These are phyloP conservation scores for Scortechinia acanthostroma DNA, from an alignment of 2,329 filamentous ascomycete species.

Conservation along the genomic window DNA sequence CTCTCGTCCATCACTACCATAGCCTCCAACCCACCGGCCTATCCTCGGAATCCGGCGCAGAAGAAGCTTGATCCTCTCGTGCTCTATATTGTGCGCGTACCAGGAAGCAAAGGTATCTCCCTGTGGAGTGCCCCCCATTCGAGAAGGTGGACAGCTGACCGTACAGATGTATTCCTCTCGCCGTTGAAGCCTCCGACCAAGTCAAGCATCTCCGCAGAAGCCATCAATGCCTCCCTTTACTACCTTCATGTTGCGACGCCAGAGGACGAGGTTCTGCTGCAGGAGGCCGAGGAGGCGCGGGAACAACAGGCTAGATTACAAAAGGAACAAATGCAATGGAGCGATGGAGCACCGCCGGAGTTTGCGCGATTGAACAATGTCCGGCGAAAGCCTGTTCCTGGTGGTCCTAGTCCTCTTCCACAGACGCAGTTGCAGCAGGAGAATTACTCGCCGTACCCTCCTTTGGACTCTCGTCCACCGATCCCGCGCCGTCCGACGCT, in stretches of 20 bases:
- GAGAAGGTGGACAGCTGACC: not conserved
- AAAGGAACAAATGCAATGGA: not conserved
- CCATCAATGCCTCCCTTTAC: constrained; percentile 1
- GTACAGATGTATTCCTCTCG: not conserved
- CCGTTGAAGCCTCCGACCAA: constrained; percentile 1
- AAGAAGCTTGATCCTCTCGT: not conserved
- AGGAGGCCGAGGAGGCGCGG: not conserved
- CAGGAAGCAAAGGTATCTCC: not conserved
- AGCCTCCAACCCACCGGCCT: not conserved
- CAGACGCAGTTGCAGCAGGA: not conserved
- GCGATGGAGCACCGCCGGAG: too few species aligned
- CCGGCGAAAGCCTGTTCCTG: not conserved
- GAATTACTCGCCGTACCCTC: too few species aligned
- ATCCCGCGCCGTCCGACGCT: too few species aligned
- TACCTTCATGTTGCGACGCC: constrained; percentile 1
- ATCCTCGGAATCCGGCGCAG: not conserved
- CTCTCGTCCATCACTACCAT: not conserved
- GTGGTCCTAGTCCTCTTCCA: not conserved
- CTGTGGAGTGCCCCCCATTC: too few species aligned
- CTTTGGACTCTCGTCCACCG: too few species aligned
- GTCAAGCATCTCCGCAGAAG: not conserved
- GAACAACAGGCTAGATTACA: not conserved
- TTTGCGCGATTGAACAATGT: not conserved
- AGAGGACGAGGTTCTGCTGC: not conserved
- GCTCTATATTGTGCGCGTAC: not conserved